Evolutionary conservation across 164 flowering plant genomes (phyloP).

Genomic region (Nymphaea colorata): DNA sequence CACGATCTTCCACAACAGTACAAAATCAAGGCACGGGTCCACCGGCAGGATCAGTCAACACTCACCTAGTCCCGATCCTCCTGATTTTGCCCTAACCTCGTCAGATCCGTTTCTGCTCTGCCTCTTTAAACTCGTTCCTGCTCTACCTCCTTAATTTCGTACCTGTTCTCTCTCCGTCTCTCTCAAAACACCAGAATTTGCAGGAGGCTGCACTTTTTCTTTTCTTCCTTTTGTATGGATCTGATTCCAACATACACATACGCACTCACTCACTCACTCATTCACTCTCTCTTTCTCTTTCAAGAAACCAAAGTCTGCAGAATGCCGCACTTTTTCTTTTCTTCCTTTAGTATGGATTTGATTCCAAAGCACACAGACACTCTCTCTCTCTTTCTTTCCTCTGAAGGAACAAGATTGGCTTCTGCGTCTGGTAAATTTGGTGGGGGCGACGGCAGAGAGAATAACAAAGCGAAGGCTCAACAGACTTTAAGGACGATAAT

Average conservation of each 20-base stretch:
- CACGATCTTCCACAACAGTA: neutral
- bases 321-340: too few species aligned
- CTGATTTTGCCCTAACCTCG: too few species aligned
- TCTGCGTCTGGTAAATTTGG: too few species aligned
- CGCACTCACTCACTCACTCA: neutral
- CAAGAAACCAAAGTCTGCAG: too few species aligned
- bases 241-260: neutral
- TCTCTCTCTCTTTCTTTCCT: too few species aligned
- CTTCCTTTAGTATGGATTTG: too few species aligned
- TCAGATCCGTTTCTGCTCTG: neutral
- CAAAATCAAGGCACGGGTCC: neutral
- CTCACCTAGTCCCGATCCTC: neutral
- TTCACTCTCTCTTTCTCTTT: too few species aligned
- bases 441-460: too few species aligned
- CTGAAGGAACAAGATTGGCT: too few species aligned
- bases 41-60: neutral
- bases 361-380: too few species aligned
- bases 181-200: neutral
- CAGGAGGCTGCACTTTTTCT: neutral
- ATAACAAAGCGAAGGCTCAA: too few species aligned
- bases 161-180: neutral
- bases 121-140: neutral
- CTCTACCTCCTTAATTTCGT: neutral
- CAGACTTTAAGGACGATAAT: too few species aligned
- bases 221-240: neutral